Percentiles rank a stretch among this genome's conserved stretches.
These are phyloP conservation scores for Russula vinacea DNA, from an alignment of 768 basidiomycete genomes.

Conservation along the genomic window DNA sequence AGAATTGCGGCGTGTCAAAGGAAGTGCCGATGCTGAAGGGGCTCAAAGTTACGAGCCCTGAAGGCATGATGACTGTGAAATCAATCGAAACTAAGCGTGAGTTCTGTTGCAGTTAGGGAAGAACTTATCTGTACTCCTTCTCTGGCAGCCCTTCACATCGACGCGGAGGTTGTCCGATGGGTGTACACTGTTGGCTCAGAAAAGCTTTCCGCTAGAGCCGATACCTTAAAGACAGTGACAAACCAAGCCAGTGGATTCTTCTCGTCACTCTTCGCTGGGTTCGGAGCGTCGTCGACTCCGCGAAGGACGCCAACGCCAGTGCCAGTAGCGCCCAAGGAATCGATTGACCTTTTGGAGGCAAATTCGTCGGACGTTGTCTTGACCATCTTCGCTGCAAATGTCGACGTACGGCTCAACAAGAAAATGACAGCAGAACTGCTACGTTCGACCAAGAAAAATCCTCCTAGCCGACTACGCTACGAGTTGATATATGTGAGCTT, in stretches of 20 bases:
- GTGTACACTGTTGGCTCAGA: constrained; percentile 66
- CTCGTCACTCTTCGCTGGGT: constrained; percentile 41
- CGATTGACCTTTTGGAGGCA: constrained; percentile 36
- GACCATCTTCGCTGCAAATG: constrained; percentile 63
- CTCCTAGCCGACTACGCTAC: constrained; percentile 69
- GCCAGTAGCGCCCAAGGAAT: constrained; percentile 35
- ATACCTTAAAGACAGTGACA: constrained; percentile 6
- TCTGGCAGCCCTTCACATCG: constrained; percentile 64
- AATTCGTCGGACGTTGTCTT: constrained; percentile 56
- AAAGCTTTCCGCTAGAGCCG: constrained; percentile 43
- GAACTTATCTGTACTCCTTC: constrained; percentile 13
- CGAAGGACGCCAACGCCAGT: constrained; percentile 36
- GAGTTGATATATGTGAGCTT: constrained; percentile 77
- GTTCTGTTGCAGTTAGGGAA: constrained; percentile 32
- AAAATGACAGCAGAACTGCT: constrained; percentile 72
- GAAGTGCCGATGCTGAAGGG: constrained; percentile 52
- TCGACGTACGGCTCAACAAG: constrained; percentile 60
- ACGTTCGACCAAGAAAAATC: constrained; percentile 93
- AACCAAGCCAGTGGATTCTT: constrained; percentile 39
- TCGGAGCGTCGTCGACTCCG: constrained; percentile 35
- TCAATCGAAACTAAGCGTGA: constrained; percentile 62
- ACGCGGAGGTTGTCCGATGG: constrained; percentile 77
- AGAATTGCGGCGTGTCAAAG: constrained; percentile 53
- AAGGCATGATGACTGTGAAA: constrained; percentile 64
- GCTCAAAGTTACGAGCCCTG: constrained; percentile 54